These are phyloP conservation scores for Phragmites australis DNA, from an alignment of 176 grass and related monocot species.

Conservation along the genomic window DNA sequence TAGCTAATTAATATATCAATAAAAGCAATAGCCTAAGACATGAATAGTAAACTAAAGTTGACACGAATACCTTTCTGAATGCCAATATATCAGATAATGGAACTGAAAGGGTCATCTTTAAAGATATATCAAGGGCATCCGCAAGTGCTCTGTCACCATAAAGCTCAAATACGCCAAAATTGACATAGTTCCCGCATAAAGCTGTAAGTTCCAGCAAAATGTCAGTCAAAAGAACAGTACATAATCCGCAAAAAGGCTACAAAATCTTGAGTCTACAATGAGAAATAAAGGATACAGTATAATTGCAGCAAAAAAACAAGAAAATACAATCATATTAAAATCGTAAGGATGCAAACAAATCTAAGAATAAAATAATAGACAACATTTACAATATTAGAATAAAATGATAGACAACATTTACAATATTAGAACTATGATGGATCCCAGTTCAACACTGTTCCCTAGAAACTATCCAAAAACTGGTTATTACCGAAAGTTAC, in stretches of 20 bases:
- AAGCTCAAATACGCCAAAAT: conserved; percentile 98
- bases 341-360: neutral
- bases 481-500: neutral
- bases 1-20: conserved; percentile 18
- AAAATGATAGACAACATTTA: neutral
- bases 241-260: conserved; percentile 28
- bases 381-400: neutral
- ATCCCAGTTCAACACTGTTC: neutral
- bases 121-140: conserved; percentile 91
- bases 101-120: conserved; percentile 96
- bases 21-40: neutral
- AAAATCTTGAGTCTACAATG: conserved; percentile 15
- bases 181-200: conserved; percentile 96
- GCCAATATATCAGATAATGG: conserved; percentile 86
- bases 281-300: conserved; percentile 5
- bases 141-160: conserved; percentile 96
- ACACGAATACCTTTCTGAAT: conserved; percentile 72
- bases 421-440: neutral
- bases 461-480: conserved; percentile 19
- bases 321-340: neutral
- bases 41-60: conserved; percentile 19
- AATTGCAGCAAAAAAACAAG: neutral
- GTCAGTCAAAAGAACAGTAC: conserved; percentile 27
- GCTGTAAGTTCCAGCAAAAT: conserved; percentile 53
- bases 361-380: neutral